Conservation (phyloP, 2,329 filamentous ascomycete species). For the Torrubiella hemipterigena region DNA sequence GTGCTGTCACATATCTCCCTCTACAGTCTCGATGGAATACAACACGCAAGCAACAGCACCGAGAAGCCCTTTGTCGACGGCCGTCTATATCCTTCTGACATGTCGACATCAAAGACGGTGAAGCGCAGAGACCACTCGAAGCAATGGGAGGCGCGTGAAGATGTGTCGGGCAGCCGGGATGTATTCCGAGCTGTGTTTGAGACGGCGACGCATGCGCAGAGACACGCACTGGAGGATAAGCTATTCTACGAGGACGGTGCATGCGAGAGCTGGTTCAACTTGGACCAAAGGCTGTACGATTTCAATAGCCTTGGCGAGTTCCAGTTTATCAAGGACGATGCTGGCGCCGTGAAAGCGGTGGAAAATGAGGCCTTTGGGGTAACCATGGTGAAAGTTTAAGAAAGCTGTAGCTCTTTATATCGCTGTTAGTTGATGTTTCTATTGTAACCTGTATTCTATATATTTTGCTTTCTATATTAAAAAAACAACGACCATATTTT, state of each 20-base stretch:
- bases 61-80: conserved; percentile 1
- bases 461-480: too few relatives aligned
- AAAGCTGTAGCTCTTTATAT: too few relatives aligned
- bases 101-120: not conserved
- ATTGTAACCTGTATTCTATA: too few relatives aligned
- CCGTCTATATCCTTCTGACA: conserved; percentile 4
- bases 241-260: conserved; percentile 5
- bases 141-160: not conserved
- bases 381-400: conserved; percentile 3
- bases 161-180: not conserved
- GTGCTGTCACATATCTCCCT: conserved; percentile 21
- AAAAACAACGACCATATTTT: too few relatives aligned
- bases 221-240: not conserved
- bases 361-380: conserved; percentile 3
- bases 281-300: conserved; percentile 4
- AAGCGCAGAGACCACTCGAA: not conserved
- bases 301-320: conserved; percentile 5
- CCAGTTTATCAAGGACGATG: conserved; percentile 2
- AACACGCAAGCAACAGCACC: not conserved
- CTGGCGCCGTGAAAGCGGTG: conserved; percentile 3
- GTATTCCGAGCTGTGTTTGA: conserved; percentile 5
- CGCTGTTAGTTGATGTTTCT: too few relatives aligned
- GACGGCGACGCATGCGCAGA: conserved; percentile 2
- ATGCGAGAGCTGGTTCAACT: conserved; percentile 6
- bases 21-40: conserved; percentile 1